Base-by-base conservation (phyloP, 495 filamentous ascomycete species). In the Hypoxylon rickii region DNA sequence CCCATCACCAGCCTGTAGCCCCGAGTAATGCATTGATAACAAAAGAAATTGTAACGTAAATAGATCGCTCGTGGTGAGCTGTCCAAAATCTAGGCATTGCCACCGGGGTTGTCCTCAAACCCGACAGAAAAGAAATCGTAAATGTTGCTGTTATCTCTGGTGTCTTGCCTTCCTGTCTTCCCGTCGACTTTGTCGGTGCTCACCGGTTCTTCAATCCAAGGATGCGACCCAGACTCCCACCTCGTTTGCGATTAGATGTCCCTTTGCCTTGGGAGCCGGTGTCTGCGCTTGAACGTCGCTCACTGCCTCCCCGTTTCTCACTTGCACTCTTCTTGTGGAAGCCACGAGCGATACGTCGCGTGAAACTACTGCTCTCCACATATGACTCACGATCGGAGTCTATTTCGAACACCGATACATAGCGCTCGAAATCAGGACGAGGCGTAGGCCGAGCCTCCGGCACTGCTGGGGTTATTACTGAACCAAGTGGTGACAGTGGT, bases 321-420 rank as follows among this genome's bases (percentile, higher is more conserved):
- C 53, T 64, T 3, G 59, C 59, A 49, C 63, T 66, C 40, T 62
- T 69, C 60, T 63, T 63, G 46, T 68, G 66, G 16, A 69, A 60
- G 0, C 66, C 66, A n/a, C 66, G 53, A 26, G 63, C 60, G 13
- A 66, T 64, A 12, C 66, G 66, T 34, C 40, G 61, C 0, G 63
- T 65, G 18, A 69, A 64, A 11, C 63, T 61, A 17, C 16, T 53
- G 16, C 45, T 55, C 37, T 61, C 65, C 51, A 36, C 19, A 17
- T 44, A 54, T 7, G 61, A 64, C 13, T 68, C 65, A 7, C 48
- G 55, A 31, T 68, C 65, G 8, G 65, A 68, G 21, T 69, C 66
- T 13, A 66, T 16, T 29, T 69, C 66, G 16, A 69, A 69, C 16
- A 69, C 59, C 1, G 66, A 69, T 11, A 64, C 47, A n/a, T 55